Conservation (phyloP, 441 rosid genomes). For the Populus hybrid region DNA sequence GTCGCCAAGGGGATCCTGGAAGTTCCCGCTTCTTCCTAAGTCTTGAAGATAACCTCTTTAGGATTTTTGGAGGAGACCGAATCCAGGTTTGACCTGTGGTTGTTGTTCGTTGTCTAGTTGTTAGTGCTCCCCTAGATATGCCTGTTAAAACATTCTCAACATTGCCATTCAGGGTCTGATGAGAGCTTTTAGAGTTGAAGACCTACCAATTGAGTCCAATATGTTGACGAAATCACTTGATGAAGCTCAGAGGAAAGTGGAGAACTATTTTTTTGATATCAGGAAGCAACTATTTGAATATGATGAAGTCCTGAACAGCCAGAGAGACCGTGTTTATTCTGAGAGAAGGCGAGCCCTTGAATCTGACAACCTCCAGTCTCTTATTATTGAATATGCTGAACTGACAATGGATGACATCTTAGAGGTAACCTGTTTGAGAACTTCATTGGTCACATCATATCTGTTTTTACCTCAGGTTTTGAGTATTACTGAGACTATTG, state of each 20-base stretch:
- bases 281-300: conserved; percentile 91
- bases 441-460: conserved; percentile 3
- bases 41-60: conserved; percentile 96
- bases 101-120: conserved; percentile 15
- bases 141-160: conserved; percentile 16
- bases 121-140: conserved; percentile 6
- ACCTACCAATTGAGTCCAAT: conserved; percentile 90
- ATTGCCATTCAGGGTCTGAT: conserved; percentile 72
- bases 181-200: conserved; percentile 97
- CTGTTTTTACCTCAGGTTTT: conserved; percentile 8
- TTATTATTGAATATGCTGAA: conserved; percentile 93
- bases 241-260: conserved; percentile 98
- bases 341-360: conserved; percentile 97
- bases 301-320: conserved; percentile 96
- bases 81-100: conserved; percentile 62
- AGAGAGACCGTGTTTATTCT: conserved; percentile 92
- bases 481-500: conserved; percentile 10
- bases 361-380: conserved; percentile 81
- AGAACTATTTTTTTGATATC: conserved; percentile 91
- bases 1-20: conserved; percentile 99
- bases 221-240: conserved; percentile 96
- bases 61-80: conserved; percentile 91
- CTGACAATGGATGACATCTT: conserved; percentile 95
- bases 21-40: conserved; percentile 95
- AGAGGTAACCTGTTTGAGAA: conserved; percentile 51